phyloP scores from a whole-genome alignment of 345 rosid genomes.

The Moricandia arvensis region DNA sequence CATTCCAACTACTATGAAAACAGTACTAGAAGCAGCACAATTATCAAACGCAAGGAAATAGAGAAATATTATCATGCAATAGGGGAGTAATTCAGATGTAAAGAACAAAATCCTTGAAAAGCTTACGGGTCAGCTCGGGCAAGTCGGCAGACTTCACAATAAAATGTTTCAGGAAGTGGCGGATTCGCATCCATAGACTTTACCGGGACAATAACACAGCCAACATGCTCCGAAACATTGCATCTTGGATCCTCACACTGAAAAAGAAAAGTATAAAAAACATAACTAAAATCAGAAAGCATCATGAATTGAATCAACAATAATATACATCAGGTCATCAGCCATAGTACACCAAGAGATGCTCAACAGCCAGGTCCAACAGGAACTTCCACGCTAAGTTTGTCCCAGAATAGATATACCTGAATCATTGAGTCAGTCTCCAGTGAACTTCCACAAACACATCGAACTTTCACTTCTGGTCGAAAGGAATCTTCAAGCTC shows the following conservation, averaged over 20 bases:
- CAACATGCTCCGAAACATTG: constrained; percentile 75
- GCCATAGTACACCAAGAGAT: background rate
- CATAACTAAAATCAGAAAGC: background rate
- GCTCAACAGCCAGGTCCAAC: background rate
- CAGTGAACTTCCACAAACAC: constrained; percentile 83
- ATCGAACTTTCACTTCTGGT: constrained; percentile 68
- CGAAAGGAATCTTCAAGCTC: constrained; percentile 57
- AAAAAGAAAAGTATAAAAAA: background rate
- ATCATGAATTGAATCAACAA: background rate
- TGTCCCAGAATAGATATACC: constrained; percentile 43
- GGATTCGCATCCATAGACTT: constrained; percentile 66
- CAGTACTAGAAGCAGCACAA: background rate
- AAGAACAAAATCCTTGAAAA: background rate
- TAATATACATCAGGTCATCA: background rate
- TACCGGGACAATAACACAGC: constrained; percentile 77
- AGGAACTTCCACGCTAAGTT: background rate
- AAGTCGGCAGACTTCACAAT: constrained; percentile 89
- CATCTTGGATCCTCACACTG: constrained; percentile 90
- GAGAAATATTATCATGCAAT: background rate
- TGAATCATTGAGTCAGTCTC: constrained; percentile 71
- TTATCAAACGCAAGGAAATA: background rate
- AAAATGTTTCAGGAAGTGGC: constrained; percentile 67
- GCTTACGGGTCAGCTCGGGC: constrained; percentile 97
- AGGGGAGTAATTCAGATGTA: background rate
- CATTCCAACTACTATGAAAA: background rate